Evolutionary conservation across 2,329 filamentous ascomycete genomes (phyloP).

Genomic region (Zymoseptoria crescenta): DNA sequence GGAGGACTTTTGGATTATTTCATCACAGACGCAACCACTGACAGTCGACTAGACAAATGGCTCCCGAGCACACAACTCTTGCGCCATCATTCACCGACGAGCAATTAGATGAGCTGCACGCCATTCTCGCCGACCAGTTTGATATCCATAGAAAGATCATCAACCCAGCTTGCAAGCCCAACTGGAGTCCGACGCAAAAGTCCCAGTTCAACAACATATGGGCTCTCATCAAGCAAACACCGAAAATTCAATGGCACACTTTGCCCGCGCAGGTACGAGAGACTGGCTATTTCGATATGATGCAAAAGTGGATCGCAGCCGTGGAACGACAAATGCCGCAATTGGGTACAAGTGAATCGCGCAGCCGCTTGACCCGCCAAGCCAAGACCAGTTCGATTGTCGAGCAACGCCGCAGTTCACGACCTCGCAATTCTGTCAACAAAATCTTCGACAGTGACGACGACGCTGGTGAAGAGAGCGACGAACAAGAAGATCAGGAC

Average conservation of each 20-base stretch:
- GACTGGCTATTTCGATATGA: slow-evolving; percentile 5
- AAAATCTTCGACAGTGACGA: slow-evolving; percentile 10
- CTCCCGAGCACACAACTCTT: slow-evolving; percentile 4
- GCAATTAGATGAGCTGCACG: slow-evolving; percentile 10
- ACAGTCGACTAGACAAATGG: slow-evolving; percentile 7
- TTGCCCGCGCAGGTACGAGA: slow-evolving; percentile 5
- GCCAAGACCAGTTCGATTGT: slow-evolving; percentile 10
- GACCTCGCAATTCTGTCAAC: slow-evolving; percentile 11
- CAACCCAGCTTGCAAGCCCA: slow-evolving; percentile 12
- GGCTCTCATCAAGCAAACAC: slow-evolving; percentile 11
- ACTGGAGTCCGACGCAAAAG: slow-evolving; percentile 14
- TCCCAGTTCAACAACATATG: slow-evolving; percentile 11
- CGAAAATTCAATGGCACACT: slow-evolving; percentile 9
- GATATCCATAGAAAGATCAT: slow-evolving; percentile 9
- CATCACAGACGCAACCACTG: background rate
- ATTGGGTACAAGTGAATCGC: background rate
- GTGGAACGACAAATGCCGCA: slow-evolving; percentile 13
- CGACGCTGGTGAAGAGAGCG: slow-evolving; percentile 4
- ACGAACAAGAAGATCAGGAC: slow-evolving; percentile 9
- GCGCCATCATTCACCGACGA: slow-evolving; percentile 6
- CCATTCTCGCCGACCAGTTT: slow-evolving; percentile 9
- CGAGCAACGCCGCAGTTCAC: slow-evolving; percentile 17
- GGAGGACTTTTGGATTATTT: background rate
- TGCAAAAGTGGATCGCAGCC: slow-evolving; percentile 10
- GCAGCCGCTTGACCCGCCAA: slow-evolving; percentile 11